Percentiles rank a stretch among this genome's conserved stretches.
phyloP scores from a whole-genome alignment of 805 yeast genomes.

The Ogataea wickerhamii region DNA sequence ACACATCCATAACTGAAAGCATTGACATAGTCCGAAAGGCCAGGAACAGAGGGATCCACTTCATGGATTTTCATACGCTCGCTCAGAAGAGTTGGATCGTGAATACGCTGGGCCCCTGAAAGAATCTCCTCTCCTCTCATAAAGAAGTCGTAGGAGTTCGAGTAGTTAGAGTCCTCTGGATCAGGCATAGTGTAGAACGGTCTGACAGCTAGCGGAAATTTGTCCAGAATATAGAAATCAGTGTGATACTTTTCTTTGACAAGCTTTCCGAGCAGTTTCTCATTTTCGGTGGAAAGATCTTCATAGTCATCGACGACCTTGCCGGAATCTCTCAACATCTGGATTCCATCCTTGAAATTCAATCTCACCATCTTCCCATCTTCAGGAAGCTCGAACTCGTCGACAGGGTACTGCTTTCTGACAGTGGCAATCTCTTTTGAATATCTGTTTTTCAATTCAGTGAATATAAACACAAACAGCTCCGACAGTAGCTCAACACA shows the following conservation, averaged over 20 bases:
- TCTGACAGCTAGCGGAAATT: conserved; percentile 94
- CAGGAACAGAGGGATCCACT: conserved; percentile 75
- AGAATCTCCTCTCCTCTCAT: conserved; percentile 99
- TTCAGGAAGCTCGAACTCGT: conserved; percentile 91
- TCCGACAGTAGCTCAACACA: conserved; percentile 54
- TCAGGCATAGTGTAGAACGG: conserved; percentile 99
- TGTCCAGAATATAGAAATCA: conserved; percentile 96
- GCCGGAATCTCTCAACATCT: conserved; percentile 81
- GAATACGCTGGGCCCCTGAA: conserved; percentile 99
- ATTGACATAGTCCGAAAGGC: conserved; percentile 85
- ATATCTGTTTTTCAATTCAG: conserved; percentile 75
- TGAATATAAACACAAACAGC: conserved; percentile 83
- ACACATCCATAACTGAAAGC: conserved; percentile 95
- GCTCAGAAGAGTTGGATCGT: conserved; percentile 78
- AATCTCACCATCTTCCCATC: conserved; percentile 91
- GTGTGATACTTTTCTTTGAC: conserved; percentile 94
- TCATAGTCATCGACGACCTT: conserved; percentile 82
- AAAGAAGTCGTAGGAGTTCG: conserved; percentile 98
- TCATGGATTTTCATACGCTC: conserved; percentile 83
- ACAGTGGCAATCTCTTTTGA: conserved; percentile 83
- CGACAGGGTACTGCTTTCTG: conserved; percentile 94
- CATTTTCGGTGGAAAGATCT: conserved; percentile 91
- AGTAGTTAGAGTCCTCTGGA: conserved; percentile 83
- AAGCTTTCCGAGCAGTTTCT: conserved; percentile 84
- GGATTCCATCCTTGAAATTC: conserved; percentile 87